Conservation (phyloP, 768 basidiomycete species). For the Rhizopogon vesiculosus region DNA sequence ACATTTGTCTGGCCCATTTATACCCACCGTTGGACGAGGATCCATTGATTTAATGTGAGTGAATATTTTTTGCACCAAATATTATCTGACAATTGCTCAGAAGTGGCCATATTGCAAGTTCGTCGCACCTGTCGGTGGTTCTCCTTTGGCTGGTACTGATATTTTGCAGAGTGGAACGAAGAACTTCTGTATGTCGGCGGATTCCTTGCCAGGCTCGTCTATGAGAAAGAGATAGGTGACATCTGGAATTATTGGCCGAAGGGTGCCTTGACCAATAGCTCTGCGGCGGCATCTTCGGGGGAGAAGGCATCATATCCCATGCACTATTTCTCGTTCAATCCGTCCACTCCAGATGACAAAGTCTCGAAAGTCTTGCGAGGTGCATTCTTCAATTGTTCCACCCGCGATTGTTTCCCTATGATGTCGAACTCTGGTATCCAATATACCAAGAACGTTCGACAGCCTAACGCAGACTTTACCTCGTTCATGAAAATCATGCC, state of each 20-base stretch:
- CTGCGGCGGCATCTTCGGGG: neutral
- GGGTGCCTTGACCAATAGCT: neutral
- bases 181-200: slow-evolving; percentile 87
- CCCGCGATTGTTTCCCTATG: slow-evolving; percentile 53
- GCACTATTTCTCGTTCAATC: slow-evolving; percentile 82
- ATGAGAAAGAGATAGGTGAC: slow-evolving; percentile 71
- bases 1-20: slow-evolving; percentile 75
- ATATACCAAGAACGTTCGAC: slow-evolving; percentile 60
- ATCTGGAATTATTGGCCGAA: slow-evolving; percentile 34
- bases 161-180: slow-evolving; percentile 72
- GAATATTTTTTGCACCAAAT: neutral
- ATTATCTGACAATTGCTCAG: slow-evolving; percentile 29
- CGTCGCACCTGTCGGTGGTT: slow-evolving; percentile 15
- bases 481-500: slow-evolving; percentile 74
- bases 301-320: slow-evolving; percentile 62
- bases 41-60: slow-evolving; percentile 81
- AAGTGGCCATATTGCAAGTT: slow-evolving; percentile 77
- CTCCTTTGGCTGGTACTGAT: neutral
- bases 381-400: slow-evolving; percentile 69
- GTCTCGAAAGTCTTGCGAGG: slow-evolving; percentile 64
- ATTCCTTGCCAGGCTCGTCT: slow-evolving; percentile 73
- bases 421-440: slow-evolving; percentile 72
- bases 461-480: slow-evolving; percentile 60
- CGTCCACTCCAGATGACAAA: slow-evolving; percentile 76
- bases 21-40: slow-evolving; percentile 93